phyloP scores from a whole-genome alignment of 257 asterid species.

The Euphrasia confusa region DNA sequence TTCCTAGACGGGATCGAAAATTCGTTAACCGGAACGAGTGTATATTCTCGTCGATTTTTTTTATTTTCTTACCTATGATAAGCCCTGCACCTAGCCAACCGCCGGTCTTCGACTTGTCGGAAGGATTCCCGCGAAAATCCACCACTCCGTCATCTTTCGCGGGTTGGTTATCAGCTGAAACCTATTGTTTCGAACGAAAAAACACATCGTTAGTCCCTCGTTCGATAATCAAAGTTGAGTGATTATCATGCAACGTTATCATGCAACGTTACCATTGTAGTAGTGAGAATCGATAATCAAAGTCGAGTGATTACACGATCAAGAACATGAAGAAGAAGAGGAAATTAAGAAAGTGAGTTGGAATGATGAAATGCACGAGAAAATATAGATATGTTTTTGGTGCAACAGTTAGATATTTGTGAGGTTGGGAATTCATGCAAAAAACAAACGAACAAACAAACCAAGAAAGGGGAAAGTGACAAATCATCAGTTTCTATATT shows the following conservation, averaged over 20 bases:
- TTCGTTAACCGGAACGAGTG: too few relatives aligned
- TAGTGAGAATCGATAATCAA: neutral
- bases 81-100: constrained; percentile 93
- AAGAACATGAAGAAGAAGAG: too few relatives aligned
- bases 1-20: constrained; percentile 33
- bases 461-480: constrained; percentile 29
- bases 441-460: neutral
- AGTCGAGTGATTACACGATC: neutral
- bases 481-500: neutral
- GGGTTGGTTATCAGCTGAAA: constrained; percentile 42
- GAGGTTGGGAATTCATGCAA: constrained; percentile 36
- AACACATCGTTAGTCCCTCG: neutral
- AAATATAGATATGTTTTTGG: constrained; percentile 12
- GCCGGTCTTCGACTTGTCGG: constrained; percentile 67
- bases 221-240: neutral
- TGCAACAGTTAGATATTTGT: constrained; percentile 23
- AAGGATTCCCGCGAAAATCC: constrained; percentile 67
- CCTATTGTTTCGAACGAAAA: constrained; percentile 29
- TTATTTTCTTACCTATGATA: constrained; percentile 47
- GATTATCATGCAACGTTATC: neutral
- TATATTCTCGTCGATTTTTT: too few relatives aligned
- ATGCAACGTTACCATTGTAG: too few relatives aligned
- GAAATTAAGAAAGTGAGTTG: too few relatives aligned
- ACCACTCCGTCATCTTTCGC: constrained; percentile 40
- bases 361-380: constrained; percentile 17